Conservation (phyloP, 2,329 filamentous ascomycete species). For the Neodidymelliopsis sp. region DNA sequence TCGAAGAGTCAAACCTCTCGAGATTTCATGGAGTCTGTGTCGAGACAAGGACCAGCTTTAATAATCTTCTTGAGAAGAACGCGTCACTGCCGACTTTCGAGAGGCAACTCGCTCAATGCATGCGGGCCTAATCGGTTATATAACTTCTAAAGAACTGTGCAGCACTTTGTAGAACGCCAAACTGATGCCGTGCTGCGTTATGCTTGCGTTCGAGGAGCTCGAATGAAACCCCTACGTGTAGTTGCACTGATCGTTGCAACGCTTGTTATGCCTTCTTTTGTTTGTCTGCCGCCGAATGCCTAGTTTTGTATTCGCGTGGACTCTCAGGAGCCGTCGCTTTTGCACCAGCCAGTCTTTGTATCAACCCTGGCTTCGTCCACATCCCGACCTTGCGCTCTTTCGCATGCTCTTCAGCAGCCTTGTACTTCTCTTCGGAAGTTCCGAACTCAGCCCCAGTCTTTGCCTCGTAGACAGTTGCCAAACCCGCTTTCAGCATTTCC, state of each 20-base stretch:
- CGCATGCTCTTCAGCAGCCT: constrained; percentile 66
- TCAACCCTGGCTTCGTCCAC: constrained; percentile 66
- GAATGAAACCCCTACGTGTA: too few species aligned
- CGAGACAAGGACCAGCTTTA: too few species aligned
- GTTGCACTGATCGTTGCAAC: too few species aligned
- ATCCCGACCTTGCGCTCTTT: constrained; percentile 59
- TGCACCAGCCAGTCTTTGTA: constrained; percentile 57
- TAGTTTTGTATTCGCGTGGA: constrained; percentile 84
- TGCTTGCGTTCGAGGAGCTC: too few species aligned
- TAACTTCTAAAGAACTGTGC: too few species aligned
- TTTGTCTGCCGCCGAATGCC: constrained; percentile 56
- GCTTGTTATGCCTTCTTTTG: constrained; percentile 46
- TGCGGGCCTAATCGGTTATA: too few species aligned
- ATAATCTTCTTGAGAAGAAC: too few species aligned
- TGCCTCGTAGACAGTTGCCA: constrained; percentile 93
- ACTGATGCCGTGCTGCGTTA: too few species aligned
- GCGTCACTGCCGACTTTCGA: too few species aligned
- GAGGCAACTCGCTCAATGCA: too few species aligned
- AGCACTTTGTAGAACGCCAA: too few species aligned
- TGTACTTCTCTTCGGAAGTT: constrained; percentile 67
- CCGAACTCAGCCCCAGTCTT: constrained; percentile 92
- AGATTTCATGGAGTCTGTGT: not conserved
- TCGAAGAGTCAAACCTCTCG: constrained; percentile 16
- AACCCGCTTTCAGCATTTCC: constrained; percentile 84
- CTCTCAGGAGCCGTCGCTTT: constrained; percentile 70